Base-by-base conservation (phyloP, 2,329 filamentous ascomycete species). In the Apiospora phragmitis region DNA sequence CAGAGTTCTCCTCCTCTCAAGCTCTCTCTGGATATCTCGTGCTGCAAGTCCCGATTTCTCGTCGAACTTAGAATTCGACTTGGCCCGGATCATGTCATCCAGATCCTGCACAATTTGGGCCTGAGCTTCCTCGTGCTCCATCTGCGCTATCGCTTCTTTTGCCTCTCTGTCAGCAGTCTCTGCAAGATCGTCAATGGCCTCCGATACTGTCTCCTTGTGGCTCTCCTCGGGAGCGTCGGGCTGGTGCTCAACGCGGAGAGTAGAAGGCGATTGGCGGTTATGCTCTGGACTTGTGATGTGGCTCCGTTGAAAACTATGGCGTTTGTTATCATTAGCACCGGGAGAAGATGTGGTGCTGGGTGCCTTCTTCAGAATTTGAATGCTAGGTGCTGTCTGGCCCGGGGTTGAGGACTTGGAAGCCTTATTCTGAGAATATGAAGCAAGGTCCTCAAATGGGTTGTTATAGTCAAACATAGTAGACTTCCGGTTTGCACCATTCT, bases 121-220 rank as follows among this genome's bases (percentile, higher is more conserved):
- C 75, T 85, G 84, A 73, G 79, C 81, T 74, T 86, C 82, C 72
- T 87, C 83, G 41, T 86, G 80, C 76, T 88, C 85, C 41, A 85
- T 86, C 69, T 87, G 83, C 66, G 87, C 88, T 70, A 94, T 81
- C 65, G 91, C 90, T 77, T 92, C 88, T 75, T 91, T 89, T 3
- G 92, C 90, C 76, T 87, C 85, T 9, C 81, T 80, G 72, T 88
- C 83, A 26, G 81, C 86, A 74, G 83, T 82, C 67, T 80, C 80
- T 59, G 91, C 92, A 73, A 94, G 84, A 55, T 90, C 90, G 74
- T 85, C 88, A 51, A 94, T 85, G 35, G 92, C 91, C 70, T 93
- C 89, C 26, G 92, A 86, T 41, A 96, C 92, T 67, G 91, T 92
- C 80, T 94, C 91, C 74, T 85, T 89, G 69, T 82, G 79, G 65